A percentile compares a stretch with the other conserved stretches of the same genome.
Conservation (phyloP, 139 green algal genomes). For the Chlorella sorokiniana region DNA sequence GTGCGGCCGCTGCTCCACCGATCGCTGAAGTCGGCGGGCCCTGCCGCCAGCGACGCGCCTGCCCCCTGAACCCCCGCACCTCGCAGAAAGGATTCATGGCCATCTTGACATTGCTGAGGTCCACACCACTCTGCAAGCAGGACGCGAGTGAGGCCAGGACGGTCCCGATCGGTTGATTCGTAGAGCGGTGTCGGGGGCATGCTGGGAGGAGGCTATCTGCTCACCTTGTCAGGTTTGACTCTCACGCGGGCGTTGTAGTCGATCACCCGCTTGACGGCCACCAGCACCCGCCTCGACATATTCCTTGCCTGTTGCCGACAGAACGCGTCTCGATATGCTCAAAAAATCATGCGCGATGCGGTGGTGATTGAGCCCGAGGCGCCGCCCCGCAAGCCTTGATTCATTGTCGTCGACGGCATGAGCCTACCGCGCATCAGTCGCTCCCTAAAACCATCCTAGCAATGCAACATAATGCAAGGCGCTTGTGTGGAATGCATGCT, state of each 20-base stretch:
- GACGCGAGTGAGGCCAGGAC: background rate
- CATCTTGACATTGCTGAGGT: constrained; percentile 85
- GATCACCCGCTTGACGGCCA: constrained; percentile 53
- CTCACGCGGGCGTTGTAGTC: constrained; percentile 93
- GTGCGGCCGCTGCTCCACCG: background rate
- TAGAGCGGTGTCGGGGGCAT: background rate
- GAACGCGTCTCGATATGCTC: background rate
- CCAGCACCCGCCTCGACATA: constrained; percentile 28
- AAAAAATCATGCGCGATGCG: too few relatives aligned
- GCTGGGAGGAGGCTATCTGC: background rate
- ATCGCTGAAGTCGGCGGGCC: background rate
- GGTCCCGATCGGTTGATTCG: background rate
- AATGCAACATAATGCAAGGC: too few relatives aligned
- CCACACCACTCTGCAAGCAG: constrained; percentile 79
- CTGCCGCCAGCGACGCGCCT: background rate
- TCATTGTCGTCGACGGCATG: too few relatives aligned
- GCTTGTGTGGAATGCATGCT: too few relatives aligned
- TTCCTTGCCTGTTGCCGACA: background rate
- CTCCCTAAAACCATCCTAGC: too few relatives aligned
- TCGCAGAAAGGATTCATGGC: constrained; percentile 98
- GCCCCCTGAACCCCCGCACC: constrained; percentile 57
- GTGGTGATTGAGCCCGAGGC: too few relatives aligned
- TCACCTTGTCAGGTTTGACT: constrained; percentile 86
- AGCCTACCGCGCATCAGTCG: too few relatives aligned
- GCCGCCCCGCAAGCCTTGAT: too few relatives aligned